Base-by-base conservation (phyloP, 73 alveolate species). In the Blepharisma japonicum region DNA sequence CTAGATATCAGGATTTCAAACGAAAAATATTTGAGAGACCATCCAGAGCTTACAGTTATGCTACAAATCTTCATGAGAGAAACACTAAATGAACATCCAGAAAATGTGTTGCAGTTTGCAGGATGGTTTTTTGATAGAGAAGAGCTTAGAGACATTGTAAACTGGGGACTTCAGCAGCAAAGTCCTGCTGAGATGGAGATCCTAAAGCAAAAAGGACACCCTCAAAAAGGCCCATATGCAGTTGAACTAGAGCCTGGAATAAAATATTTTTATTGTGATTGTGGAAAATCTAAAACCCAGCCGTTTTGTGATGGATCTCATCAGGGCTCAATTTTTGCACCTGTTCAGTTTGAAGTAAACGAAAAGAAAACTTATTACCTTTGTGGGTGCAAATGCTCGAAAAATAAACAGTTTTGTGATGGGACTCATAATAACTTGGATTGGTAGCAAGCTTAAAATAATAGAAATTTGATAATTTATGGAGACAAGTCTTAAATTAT, bases 31-130 rank as follows among this genome's bases (percentile, higher is more conserved):
- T 79, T 92, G 45, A 80, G 98, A 85, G 89, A 82, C 48, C 98
- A 92, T 82, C 98, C 98, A 6, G 98, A 92, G 86, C 89, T 92
- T 49, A 84, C 82, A 45, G 82, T 87, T 25, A 86, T 92, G 21
- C 78, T 92, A 18, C 81, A 81, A 21, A 84, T 83, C 80, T 92
- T 92, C 77, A 86, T 92, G 56, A 83, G 89, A 14, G 87, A 90
- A 77, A 85, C 84, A 45, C 89, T 92, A 8, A 96, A 92, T 77
- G 95, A 92, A 67, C 86, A 91, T 55, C 98, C 98, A n/a, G 95
- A 90, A 50, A 87, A 87, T 72, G 81, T 92, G 27, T 89, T 92
- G 6, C 84, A 86, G 72, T 91, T 81, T 77, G 98, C 97, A 27
- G 98, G 98, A 0, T 55, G 83, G 49, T 92, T 90, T 85, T 92